Base-by-base conservation (phyloP, 148 eudicot genomes). In the Vaccinium macrocarpon region DNA sequence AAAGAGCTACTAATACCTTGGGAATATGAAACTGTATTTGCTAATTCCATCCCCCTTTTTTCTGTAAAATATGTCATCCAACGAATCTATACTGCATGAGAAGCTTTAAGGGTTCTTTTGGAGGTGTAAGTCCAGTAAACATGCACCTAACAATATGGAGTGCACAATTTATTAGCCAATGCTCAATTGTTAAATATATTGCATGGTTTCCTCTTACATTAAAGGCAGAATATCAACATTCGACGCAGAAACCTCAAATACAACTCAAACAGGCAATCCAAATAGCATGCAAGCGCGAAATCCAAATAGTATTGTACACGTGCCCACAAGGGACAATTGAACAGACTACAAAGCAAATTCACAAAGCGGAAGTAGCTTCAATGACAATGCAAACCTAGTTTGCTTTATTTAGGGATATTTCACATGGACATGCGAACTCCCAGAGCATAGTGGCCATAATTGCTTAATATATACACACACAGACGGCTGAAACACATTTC, bases 321-420 rank as follows among this genome's bases (percentile, higher is more conserved):
- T 48, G 72, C 75, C 72, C 87, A 50, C 61, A 51, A 25, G 7
- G 55, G 72, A 55, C 53, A 35, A 78, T 66, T 42, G n/a, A 77
- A 77, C 51, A 50, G 8, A 18, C 21, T 35, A 52, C 51, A 49
- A 49, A 80, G 23, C 16, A 38, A 73, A 57, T 80, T 38, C 70
- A 79, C 42, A 50, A 13, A 73, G 23, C 68, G 32, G 38, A 81
- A 57, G 72, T 29, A 81, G 77, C 49, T 59, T 48, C 53, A 84
- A 70, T 77, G 29, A 32, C 84, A 76, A 29, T 35, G 61, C 83
- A 27, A 66, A 70, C 81, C 68, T 74, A 57, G 84, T 57, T 61
- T 56, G 81, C 84, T 62, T 85, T 81, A 81, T 85, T 85, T 62
- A 76, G 81, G 53, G 32, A 61, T 57, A 75, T 50, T 85, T 62